Evolutionary conservation across 768 basidiomycete genomes (phyloP).

Genomic region (Pleurotus platypus): DNA sequence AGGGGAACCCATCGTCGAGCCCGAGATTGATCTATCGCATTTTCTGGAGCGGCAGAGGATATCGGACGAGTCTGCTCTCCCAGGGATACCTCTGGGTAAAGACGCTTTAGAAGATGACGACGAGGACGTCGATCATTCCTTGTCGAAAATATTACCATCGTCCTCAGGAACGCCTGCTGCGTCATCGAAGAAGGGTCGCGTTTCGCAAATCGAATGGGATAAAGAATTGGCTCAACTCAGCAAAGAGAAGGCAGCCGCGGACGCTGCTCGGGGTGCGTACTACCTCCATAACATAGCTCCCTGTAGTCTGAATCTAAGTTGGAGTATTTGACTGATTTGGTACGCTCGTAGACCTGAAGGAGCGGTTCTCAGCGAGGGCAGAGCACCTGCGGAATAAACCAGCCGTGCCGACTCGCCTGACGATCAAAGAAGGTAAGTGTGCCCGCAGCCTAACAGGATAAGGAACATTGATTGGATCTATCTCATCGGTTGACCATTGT

Average conservation of each 20-base stretch:
- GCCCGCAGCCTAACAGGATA: too few species aligned
- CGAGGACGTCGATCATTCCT: constrained; percentile 55
- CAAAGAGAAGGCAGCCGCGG: constrained; percentile 69
- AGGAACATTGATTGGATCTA: too few species aligned
- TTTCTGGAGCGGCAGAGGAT: constrained; percentile 65
- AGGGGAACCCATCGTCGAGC: constrained; percentile 68
- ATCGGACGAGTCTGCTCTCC: constrained; percentile 24
- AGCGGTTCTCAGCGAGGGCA: constrained; percentile 53
- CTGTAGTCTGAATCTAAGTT: background rate
- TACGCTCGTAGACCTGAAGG: constrained; percentile 50
- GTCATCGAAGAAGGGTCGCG: constrained; percentile 55
- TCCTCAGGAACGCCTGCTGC: constrained; percentile 11
- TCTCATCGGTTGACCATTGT: constrained; percentile 1
- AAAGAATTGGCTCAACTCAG: constrained; percentile 59
- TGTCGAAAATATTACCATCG: constrained; percentile 48
- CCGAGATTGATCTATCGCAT: constrained; percentile 66
- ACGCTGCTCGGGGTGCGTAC: constrained; percentile 66
- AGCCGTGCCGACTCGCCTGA: constrained; percentile 20
- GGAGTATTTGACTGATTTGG: background rate
- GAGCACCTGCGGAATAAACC: constrained; percentile 40
- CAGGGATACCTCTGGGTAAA: constrained; percentile 17
- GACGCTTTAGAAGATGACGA: constrained; percentile 19
- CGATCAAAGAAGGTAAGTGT: constrained; percentile 33
- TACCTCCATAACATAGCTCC: background rate
- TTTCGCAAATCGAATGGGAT: constrained; percentile 68